A percentile compares a stretch with the other conserved stretches of the same genome.
Evolutionary conservation across 495 filamentous ascomycete genomes (phyloP).

Genomic region (Trichoderma orchidacearum): DNA sequence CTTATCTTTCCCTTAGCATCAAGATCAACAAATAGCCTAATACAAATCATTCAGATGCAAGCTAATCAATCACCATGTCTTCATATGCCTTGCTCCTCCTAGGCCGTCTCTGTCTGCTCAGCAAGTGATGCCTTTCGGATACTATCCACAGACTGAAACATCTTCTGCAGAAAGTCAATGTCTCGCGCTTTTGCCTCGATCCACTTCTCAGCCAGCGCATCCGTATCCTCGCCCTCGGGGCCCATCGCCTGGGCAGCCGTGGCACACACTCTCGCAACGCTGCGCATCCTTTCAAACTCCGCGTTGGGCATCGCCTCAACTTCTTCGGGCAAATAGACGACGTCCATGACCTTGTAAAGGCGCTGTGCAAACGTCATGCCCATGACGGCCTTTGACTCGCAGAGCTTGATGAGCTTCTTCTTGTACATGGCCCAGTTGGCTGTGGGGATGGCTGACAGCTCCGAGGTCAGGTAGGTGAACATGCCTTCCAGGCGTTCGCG

Average conservation of each 20-base stretch:
- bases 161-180: background rate
- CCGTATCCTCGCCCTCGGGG: background rate
- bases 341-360: background rate
- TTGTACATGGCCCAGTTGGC: background rate
- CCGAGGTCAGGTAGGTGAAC: background rate
- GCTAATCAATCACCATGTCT: background rate
- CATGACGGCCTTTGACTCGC: background rate
- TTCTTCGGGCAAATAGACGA: background rate
- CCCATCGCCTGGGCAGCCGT: background rate
- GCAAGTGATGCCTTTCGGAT: background rate
- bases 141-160: background rate
- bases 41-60: too few species aligned
- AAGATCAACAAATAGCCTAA: too few species aligned
- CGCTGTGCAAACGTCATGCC: background rate
- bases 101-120: background rate
- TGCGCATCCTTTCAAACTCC: background rate
- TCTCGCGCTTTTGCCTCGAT: background rate
- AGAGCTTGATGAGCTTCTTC: background rate
- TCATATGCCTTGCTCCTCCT: background rate
- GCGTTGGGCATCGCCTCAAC: background rate
- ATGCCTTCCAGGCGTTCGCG: background rate
- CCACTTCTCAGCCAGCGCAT: background rate
- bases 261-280: background rate
- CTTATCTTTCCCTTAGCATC: too few species aligned
- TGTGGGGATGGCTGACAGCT: background rate